Base-by-base conservation (phyloP, 2,329 filamentous ascomycete genomes). In the Claviceps humidiphila region DNA sequence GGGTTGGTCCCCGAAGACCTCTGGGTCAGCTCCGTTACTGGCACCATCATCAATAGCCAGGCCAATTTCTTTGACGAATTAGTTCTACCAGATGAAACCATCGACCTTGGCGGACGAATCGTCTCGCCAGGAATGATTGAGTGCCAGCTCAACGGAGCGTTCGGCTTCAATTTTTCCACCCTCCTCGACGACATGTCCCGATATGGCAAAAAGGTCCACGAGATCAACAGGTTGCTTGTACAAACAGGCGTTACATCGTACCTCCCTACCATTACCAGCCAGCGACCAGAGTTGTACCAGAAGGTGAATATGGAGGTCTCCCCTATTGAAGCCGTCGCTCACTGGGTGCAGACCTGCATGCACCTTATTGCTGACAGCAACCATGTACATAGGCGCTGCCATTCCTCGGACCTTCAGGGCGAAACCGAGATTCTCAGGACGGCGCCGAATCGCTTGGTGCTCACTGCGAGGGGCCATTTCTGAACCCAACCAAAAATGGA, bases 131-230 rank as follows among this genome's bases (percentile, higher is more conserved):
- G 90, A 26, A 77, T 96, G 63, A 93, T 96, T 60, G 90, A 96
- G 58, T 85, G 85, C 50, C 90, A 96, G 68, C 81, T 96, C 59
- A 96, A 96, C 62, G 90, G 90, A 47, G 89, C 87, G 9, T 91
- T 89, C 61, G 89, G 89, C 53, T 94, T 95, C 73, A 91, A 95
- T 71, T 95, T 94, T 66, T 93, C 88, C 3, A 81, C 82, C 1
- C 74, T 89, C 9, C 80, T 86, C n/a, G 75, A 82, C 16, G 80
- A 85, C 60, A 80, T 78, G 68, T 69, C 74, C 34, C 74, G 77
- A 50, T 95, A 94, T 61, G 78, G 79, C 53, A 84, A 87, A 65
- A 82, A 80, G n/a, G 71, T 95, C 49, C 74, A 74, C 57, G 74
- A 81, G 53, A 75, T 91, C 55, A 93, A 93, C 67, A 79, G 74